A percentile compares a stretch with the other conserved stretches of the same genome.
phyloP scores from a whole-genome alignment of 176 grass and related monocot species.

The Aegilops longissima region DNA sequence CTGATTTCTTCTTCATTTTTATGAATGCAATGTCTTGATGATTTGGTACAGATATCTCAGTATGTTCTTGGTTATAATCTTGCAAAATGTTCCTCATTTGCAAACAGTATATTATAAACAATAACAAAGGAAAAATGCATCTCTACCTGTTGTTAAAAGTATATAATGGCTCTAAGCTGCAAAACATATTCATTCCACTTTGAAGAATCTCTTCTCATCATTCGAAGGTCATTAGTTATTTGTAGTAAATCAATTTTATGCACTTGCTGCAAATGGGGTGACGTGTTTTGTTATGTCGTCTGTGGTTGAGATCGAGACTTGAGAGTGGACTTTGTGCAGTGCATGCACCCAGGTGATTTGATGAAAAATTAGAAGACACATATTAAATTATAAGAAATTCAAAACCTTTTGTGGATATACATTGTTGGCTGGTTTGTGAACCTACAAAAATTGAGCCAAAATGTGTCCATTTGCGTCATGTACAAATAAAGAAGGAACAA shows the following conservation, averaged over 20 bases:
- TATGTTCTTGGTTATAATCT: constrained; percentile 26
- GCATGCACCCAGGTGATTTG: background rate
- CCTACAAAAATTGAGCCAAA: background rate
- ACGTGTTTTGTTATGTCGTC: background rate
- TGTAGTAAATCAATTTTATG: constrained; percentile 19
- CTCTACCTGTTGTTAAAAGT: background rate
- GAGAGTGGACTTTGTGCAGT: background rate
- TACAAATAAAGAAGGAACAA: background rate
- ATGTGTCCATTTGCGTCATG: background rate
- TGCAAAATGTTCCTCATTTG: constrained; percentile 12
- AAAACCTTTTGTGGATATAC: background rate
- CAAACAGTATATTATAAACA: constrained; percentile 5
- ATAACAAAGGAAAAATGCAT: background rate
- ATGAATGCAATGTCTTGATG: background rate
- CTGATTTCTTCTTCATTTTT: background rate
- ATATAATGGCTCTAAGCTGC: background rate
- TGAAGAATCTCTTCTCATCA: constrained; percentile 3
- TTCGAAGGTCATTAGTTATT: background rate
- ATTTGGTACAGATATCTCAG: background rate
- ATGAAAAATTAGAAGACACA: background rate
- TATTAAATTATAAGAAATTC: background rate
- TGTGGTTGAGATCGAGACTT: background rate
- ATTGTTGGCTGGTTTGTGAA: background rate
- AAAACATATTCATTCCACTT: background rate
- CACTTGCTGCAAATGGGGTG: background rate